A percentile compares a stretch with the other conserved stretches of the same genome.
Evolutionary conservation across 768 basidiomycete genomes (phyloP).

Genomic region (Lactifluus piperatus): DNA sequence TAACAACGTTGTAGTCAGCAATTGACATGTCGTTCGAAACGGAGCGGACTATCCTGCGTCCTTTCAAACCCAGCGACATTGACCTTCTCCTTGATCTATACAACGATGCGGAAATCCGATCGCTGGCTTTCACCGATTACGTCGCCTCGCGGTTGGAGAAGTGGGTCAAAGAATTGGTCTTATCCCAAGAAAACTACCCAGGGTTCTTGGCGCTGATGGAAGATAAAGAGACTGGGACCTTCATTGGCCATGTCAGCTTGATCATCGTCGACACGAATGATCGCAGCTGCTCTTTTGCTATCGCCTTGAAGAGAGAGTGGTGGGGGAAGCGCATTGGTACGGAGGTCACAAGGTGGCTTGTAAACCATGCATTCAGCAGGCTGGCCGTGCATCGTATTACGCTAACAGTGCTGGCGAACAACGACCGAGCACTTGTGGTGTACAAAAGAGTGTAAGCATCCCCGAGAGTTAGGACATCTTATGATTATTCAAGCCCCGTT

Average conservation of each 20-base stretch:
- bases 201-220: constrained; percentile 11
- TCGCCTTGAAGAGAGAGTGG: constrained; percentile 13
- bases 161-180: constrained; percentile 5
- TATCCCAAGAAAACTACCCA: background rate
- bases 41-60: constrained; percentile 2
- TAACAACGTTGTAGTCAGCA: constrained; percentile 16
- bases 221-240: constrained; percentile 8
- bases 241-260: constrained; percentile 13
- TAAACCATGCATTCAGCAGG: constrained; percentile 4
- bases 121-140: constrained; percentile 10
- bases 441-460: constrained; percentile 9
- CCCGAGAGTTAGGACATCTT: background rate
- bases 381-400: constrained; percentile 8
- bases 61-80: constrained; percentile 5
- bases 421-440: constrained; percentile 11
- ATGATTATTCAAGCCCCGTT: background rate
- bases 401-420: constrained; percentile 4
- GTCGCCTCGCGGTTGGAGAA: background rate
- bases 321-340: constrained; percentile 17
- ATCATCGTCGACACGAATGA: background rate
- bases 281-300: background rate
- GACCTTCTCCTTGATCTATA: constrained; percentile 5
- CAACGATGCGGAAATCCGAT: constrained; percentile 14
- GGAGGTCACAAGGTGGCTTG: constrained; percentile 12
- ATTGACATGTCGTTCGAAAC: constrained; percentile 2